Base-by-base conservation (phyloP, 495 filamentous ascomycete genomes). In the Lepidopterella palustris region DNA sequence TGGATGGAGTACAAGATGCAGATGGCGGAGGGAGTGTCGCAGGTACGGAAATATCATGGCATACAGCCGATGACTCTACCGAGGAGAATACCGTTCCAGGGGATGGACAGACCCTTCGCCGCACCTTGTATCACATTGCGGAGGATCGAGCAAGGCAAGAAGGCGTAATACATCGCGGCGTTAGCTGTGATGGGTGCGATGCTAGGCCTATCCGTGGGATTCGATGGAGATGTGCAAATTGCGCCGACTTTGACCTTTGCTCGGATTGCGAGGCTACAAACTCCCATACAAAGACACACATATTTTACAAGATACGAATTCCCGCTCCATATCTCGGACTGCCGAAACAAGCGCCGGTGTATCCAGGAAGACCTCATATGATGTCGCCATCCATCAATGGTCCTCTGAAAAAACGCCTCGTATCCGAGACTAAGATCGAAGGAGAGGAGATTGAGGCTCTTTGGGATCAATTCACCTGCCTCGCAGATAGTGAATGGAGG, bases 381-480 rank as follows among this genome's bases (percentile, higher is more conserved):
- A 76, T 87, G 57, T 78, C 80, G 8, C 80, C 79, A n/a, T 80
- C 76, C 39, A 78, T 97, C 2, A 82, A 83, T 5, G 79, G 82
- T 24, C 69, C 79, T 20, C 68, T 90, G 4, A 82, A 84, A 29
- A 77, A 81, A 50, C 82, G 83, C 53, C 77, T 96, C 52, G 82
- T 82, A 24, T 78, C 80, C 35, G 84, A 89, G 25, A 89, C 87
- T 15, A 82, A 80, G 15, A 92, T 92, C 61, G 90, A 95, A 69
- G 80, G 82, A 29, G 83, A 87, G 2, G 89, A 96, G 68, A 73
- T 97, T 2, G 90, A 97, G 72, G 93, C 90, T 27, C 82, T 93
- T 26, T 97, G 90, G 86, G 92, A 97, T 65, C 95, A 97, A 66
- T 97, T 95, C 80, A 88, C 87, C 8, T 96, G 89, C 61, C 82